Conservation (phyloP, 768 basidiomycete species). For the Xanthoconium stramineum region DNA sequence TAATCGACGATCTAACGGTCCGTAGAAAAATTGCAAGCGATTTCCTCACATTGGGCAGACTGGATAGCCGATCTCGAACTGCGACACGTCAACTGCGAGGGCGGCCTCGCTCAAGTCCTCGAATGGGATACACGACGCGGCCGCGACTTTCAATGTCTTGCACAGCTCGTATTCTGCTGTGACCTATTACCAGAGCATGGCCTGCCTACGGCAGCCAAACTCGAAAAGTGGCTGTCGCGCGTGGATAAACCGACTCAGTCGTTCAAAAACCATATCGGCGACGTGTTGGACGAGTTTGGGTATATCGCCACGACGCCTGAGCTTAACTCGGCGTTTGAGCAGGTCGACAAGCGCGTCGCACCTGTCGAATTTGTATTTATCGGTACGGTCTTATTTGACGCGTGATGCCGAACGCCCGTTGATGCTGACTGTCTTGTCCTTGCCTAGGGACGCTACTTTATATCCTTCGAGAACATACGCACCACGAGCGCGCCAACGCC, state of each 20-base stretch:
- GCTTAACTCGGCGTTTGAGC: slow-evolving; percentile 48
- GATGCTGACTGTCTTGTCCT: background rate
- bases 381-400: slow-evolving; percentile 40
- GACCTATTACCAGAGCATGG: slow-evolving; percentile 46
- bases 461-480: slow-evolving; percentile 41
- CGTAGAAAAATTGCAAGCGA: slow-evolving; percentile 76
- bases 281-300: slow-evolving; percentile 53
- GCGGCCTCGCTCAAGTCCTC: slow-evolving; percentile 54
- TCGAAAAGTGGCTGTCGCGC: slow-evolving; percentile 45
- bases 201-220: slow-evolving; percentile 51
- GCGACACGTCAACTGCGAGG: slow-evolving; percentile 54
- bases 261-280: slow-evolving; percentile 55
- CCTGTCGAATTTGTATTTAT: slow-evolving; percentile 81
- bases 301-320: slow-evolving; percentile 42
- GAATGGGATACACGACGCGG: slow-evolving; percentile 66
- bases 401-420: background rate
- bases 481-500: slow-evolving; percentile 49
- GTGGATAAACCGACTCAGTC: slow-evolving; percentile 36
- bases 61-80: slow-evolving; percentile 63
- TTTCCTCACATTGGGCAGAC: slow-evolving; percentile 64
- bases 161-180: slow-evolving; percentile 67
- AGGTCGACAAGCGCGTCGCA: slow-evolving; percentile 58
- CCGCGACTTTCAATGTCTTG: slow-evolving; percentile 74
- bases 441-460: slow-evolving; percentile 64
- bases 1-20: background rate